These are phyloP conservation scores for Stipa capillata DNA, from an alignment of 176 grass and related monocot genomes.

Conservation along the genomic window DNA sequence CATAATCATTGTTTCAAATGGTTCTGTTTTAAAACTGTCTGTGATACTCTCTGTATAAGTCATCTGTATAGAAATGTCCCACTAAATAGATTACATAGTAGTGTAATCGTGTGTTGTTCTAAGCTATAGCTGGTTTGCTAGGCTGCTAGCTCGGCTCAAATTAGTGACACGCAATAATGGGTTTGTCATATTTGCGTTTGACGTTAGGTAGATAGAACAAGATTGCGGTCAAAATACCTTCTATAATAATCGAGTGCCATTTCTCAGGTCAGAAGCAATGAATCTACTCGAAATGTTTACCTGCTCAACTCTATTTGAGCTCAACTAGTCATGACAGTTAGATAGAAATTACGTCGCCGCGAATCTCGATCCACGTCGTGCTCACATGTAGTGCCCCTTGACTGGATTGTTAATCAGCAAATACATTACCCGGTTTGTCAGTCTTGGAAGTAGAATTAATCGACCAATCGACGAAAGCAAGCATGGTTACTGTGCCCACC, in stretches of 20 bases:
- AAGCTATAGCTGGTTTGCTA: no score
- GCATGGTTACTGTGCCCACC: not conserved
- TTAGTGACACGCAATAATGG: not conserved
- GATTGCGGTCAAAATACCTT: not conserved
- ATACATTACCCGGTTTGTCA: not conserved
- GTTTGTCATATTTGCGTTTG: no score
- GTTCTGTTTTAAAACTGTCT: no score
- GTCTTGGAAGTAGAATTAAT: not conserved
- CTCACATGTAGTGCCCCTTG: not conserved
- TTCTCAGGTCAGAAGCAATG: no score
- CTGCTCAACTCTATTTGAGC: not conserved
- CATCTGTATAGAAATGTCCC: no score
- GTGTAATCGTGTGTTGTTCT: no score
- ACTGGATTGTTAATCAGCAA: no score
- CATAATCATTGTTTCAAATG: no score
- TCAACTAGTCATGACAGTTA: not conserved
- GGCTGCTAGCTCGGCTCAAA: no score
- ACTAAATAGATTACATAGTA: no score
- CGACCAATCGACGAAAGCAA: not conserved
- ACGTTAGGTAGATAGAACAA: not conserved
- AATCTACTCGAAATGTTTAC: not conserved
- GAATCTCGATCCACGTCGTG: not conserved
- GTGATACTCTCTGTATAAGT: no score
- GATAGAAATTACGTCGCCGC: not conserved
- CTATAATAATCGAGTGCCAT: not conserved